These are phyloP conservation scores for Fusarium nurragi DNA, from an alignment of 2,329 filamentous ascomycete genomes.

Conservation along the genomic window DNA sequence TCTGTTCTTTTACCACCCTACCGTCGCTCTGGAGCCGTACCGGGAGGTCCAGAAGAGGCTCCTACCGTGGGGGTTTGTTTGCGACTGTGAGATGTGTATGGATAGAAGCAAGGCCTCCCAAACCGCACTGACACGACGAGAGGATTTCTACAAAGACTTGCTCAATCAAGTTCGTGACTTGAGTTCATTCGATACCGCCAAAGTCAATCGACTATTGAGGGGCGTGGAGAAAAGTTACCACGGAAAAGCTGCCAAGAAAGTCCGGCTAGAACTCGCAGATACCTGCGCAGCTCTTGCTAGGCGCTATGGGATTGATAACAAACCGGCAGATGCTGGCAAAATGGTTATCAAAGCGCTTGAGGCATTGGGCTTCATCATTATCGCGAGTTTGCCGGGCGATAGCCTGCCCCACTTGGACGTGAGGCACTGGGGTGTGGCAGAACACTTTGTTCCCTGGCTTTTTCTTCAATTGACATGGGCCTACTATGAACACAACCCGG, in stretches of 20 bases:
- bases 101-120: slow-evolving; percentile 37
- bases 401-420: neutral
- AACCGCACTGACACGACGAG: slow-evolving; percentile 23
- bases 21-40: neutral
- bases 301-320: neutral
- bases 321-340: neutral
- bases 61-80: neutral
- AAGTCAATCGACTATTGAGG: slow-evolving; percentile 26
- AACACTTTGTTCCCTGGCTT: neutral
- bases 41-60: neutral
- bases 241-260: neutral
- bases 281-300: neutral
- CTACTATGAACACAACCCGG: neutral
- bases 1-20: neutral
- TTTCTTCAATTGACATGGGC: neutral
- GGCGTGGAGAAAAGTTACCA: slow-evolving; percentile 39
- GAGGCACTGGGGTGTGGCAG: neutral
- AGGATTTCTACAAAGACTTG: slow-evolving; percentile 15
- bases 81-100: slow-evolving; percentile 19
- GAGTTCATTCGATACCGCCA: neutral
- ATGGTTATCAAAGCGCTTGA: neutral
- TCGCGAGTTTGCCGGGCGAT: neutral
- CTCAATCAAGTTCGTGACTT: neutral
- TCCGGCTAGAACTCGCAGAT: neutral
- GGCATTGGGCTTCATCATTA: neutral